A percentile compares a stretch with the other conserved stretches of the same genome.
Evolutionary conservation across 768 basidiomycete species (phyloP).

Genomic region (Mycena belliarum): DNA sequence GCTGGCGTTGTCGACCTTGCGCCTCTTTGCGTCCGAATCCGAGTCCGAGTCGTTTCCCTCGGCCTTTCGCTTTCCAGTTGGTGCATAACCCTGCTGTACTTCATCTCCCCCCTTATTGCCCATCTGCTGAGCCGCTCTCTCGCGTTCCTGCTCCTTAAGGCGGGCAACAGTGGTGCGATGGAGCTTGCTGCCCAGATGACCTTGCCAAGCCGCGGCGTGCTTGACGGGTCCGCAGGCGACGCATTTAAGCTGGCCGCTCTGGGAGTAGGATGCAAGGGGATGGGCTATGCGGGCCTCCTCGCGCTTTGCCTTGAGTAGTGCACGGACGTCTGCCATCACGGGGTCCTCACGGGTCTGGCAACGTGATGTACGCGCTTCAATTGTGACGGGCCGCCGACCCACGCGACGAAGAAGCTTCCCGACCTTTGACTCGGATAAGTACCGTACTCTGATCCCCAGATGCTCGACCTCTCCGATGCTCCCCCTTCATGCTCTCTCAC

Average conservation of each 20-base stretch:
- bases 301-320: constrained; percentile 81
- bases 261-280: constrained; percentile 69
- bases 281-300: constrained; percentile 73
- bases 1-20: constrained; percentile 26
- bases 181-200: constrained; percentile 78
- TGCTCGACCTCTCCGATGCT: constrained; percentile 1
- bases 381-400: too few relatives aligned
- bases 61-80: constrained; percentile 37
- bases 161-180: constrained; percentile 70
- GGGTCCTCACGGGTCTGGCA: too few relatives aligned
- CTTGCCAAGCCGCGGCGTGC: constrained; percentile 83
- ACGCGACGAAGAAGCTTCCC: background rate
- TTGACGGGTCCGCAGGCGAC: constrained; percentile 68
- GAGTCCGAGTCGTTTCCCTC: constrained; percentile 36
- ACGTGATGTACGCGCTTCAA: too few relatives aligned
- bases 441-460: background rate
- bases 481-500: background rate
- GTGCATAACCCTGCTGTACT: constrained; percentile 29
- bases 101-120: constrained; percentile 35
- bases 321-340: constrained; percentile 81
- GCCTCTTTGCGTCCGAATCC: constrained; percentile 31
- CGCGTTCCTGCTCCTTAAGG: constrained; percentile 55
- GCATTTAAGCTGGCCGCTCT: constrained; percentile 70
- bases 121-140: constrained; percentile 36
- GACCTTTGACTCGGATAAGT: constrained; percentile 3